phyloP scores from a whole-genome alignment of 2,329 filamentous ascomycete genomes.

The Ophiostoma pallidulum region DNA sequence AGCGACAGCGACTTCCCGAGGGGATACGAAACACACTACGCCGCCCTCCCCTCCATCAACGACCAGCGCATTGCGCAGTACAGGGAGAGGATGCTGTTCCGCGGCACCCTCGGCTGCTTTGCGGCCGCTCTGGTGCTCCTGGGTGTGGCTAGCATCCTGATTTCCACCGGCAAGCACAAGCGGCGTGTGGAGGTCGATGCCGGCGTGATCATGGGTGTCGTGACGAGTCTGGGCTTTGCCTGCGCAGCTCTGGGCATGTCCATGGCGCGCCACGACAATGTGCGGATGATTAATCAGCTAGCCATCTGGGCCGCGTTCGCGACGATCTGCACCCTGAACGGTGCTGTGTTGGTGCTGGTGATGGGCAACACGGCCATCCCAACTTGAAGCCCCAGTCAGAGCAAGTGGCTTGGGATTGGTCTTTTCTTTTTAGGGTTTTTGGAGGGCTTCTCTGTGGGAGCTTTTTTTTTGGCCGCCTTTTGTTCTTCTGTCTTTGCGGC shows the following conservation, averaged over 20 bases:
- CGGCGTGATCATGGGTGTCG: constrained; percentile 59
- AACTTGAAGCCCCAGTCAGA: not conserved
- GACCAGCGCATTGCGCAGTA: constrained; percentile 42
- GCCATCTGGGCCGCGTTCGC: constrained; percentile 36
- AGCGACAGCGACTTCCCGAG: constrained; percentile 35
- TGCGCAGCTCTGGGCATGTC: constrained; percentile 51
- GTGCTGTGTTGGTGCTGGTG: constrained; percentile 43
- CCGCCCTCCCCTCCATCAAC: constrained; percentile 40
- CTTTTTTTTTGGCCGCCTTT: too few relatives aligned
- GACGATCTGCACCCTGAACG: constrained; percentile 38
- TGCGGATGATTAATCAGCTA: constrained; percentile 34
- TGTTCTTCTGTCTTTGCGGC: not conserved
- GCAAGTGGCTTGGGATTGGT: not conserved
- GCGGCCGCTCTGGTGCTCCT: constrained; percentile 53
- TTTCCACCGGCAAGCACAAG: constrained; percentile 58
- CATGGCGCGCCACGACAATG: constrained; percentile 39
- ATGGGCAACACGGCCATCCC: constrained; percentile 27
- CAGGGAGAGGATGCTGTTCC: constrained; percentile 47
- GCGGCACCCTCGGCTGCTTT: constrained; percentile 45
- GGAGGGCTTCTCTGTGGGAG: too few relatives aligned
- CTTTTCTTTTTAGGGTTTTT: too few relatives aligned
- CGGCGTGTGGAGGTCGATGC: constrained; percentile 63
- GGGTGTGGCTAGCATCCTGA: constrained; percentile 53
- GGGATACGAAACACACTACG: constrained; percentile 47
- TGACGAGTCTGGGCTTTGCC: constrained; percentile 55